Evolutionary conservation across 257 asterid genomes (phyloP).

Genomic region (Vinca minor): DNA sequence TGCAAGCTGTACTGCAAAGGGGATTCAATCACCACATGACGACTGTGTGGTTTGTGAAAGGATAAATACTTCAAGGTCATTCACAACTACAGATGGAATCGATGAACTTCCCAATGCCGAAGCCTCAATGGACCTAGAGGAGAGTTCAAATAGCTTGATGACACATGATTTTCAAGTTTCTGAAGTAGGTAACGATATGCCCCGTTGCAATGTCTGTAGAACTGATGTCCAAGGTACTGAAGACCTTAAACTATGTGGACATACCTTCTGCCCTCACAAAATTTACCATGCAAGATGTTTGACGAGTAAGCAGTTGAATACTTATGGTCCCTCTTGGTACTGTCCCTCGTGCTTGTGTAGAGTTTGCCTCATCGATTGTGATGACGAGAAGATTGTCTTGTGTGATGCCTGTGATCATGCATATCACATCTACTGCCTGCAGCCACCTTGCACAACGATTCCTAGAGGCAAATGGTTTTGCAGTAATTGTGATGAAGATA

Average conservation of each 20-base stretch:
- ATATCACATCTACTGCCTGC: constrained; percentile 73
- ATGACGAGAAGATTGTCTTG: constrained; percentile 73
- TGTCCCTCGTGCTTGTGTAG: constrained; percentile 91
- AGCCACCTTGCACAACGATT: constrained; percentile 49
- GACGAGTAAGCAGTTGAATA: constrained; percentile 50
- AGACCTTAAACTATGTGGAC: constrained; percentile 53
- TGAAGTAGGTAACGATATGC: constrained; percentile 17
- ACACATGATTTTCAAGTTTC: constrained; percentile 21
- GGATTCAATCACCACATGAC: constrained; percentile 56
- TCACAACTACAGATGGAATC: constrained; percentile 23
- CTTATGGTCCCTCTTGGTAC: constrained; percentile 63
- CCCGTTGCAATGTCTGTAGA: constrained; percentile 57
- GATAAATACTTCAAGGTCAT: constrained; percentile 29
- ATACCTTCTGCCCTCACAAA: constrained; percentile 68
- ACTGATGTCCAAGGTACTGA: constrained; percentile 35
- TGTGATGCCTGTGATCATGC: constrained; percentile 92
- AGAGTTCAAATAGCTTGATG: constrained; percentile 40
- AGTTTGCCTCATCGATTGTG: constrained; percentile 57
- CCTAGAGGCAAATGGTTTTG: constrained; percentile 84
- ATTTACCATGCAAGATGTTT: constrained; percentile 71
- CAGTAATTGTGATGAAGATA: constrained; percentile 45
- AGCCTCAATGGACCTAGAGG: constrained; percentile 41
- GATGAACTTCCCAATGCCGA: constrained; percentile 28
- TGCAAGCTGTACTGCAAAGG: constrained; percentile 53
- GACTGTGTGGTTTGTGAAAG: constrained; percentile 75